Evolutionary conservation across 2,329 filamentous ascomycete genomes (phyloP), one percentile per base, ranked within the genome.

Genomic region (Calcarisporium arbuscula): DNA sequence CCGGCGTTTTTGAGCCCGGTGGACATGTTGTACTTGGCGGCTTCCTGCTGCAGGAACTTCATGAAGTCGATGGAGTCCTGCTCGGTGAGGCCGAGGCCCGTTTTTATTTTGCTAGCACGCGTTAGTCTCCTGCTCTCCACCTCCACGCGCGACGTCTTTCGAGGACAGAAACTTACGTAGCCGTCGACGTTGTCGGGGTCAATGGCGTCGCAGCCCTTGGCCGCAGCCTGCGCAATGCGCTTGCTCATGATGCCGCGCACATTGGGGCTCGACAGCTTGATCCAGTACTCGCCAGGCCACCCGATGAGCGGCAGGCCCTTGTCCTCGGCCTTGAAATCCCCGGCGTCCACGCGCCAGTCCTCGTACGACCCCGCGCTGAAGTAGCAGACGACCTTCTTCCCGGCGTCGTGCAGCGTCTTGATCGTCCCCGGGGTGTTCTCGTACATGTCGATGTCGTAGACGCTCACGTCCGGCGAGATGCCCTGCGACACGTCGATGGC

Each of bases 341-440:
- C 51, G 14, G 67, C 65, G 50, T 86, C 82, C 1, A 66, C 57
- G 4, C 82, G 68, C 61, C 70, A 75, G 33, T 75, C 52, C 56
- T 87, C 82, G 46, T 72, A 84, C 7, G 74, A 80, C 2, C 82
- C 82, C 0, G 79, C 80, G 33, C 76, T 81, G 61, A 86, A 86
- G 58, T 87, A 87, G 62, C 82, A 87, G 39, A 86, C 79, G 35
- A 85, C 73, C 41, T 72, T 77, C 49, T 73, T 73, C 8, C 68
- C 71, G 6, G 60, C 54, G 32, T 71, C 74, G 37, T 69, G 62
- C 53, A 80, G 77, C 10, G 78, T 61, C 40, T 76, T 65, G 38
- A 82, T 52, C 3, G 54, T 54, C 11, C 43, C 33, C 3, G 37
- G 42, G 18, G 49, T 34, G 45, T 63, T 77, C 52, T 82, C 77